These are phyloP conservation scores for Andrographis paniculata DNA, from an alignment of 305 asterid genomes.

Conservation along the genomic window DNA sequence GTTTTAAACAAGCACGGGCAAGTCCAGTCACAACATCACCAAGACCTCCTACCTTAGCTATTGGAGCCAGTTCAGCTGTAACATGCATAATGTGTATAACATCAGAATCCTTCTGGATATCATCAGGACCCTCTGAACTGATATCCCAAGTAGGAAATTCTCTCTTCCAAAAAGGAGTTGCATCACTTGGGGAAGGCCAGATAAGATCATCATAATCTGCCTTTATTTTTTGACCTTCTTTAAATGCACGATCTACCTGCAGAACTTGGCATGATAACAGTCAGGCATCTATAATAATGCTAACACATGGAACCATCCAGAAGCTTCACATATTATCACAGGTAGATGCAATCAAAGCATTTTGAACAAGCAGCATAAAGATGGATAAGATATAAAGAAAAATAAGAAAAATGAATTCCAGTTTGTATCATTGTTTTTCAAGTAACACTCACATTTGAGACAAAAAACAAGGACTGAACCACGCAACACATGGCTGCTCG, in stretches of 20 bases:
- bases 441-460: conserved; percentile 9
- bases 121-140: conserved; percentile 24
- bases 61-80: conserved; percentile 85
- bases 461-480: conserved; percentile 12
- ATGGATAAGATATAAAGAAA: not conserved
- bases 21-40: conserved; percentile 85
- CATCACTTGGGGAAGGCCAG: conserved; percentile 83
- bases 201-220: conserved; percentile 25
- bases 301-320: not conserved
- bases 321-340: conserved; percentile 1
- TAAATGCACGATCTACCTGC: conserved; percentile 37
- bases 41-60: conserved; percentile 86
- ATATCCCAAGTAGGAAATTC: conserved; percentile 56
- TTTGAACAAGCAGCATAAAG: conserved; percentile 5
- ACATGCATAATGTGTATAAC: conserved; percentile 56
- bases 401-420: too few relatives aligned
- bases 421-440: conserved; percentile 2
- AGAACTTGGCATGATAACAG: conserved; percentile 19
- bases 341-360: not conserved
- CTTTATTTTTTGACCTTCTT: conserved; percentile 25
- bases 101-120: conserved; percentile 51
- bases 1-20: conserved; percentile 56
- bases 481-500: too few relatives aligned
- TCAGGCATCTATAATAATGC: conserved; percentile 4
- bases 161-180: conserved; percentile 66